These are phyloP conservation scores for Ambrosia artemisiifolia DNA, from an alignment of 129 eudicot species.

Conservation along the genomic window DNA sequence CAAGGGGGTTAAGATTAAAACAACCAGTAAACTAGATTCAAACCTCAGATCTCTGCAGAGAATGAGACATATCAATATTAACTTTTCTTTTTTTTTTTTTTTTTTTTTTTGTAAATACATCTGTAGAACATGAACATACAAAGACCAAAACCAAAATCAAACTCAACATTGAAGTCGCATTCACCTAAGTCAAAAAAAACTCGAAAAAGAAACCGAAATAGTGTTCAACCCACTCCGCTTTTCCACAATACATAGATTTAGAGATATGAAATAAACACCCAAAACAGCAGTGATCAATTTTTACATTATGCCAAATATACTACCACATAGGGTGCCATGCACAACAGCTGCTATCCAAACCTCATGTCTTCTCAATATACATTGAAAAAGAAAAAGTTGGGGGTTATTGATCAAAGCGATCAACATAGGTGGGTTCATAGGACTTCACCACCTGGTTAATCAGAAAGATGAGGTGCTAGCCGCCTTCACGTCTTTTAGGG, in stretches of 20 bases:
- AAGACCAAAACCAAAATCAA: no score
- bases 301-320: conserved; percentile 31
- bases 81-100: no score
- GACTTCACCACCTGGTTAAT: conserved; percentile 29
- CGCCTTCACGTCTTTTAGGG: conserved; percentile 86
- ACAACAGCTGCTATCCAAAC: conserved; percentile 24
- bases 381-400: conserved; percentile 3
- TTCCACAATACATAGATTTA: conserved; percentile 13
- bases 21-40: no score
- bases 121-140: no score
- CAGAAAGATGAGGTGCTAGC: conserved; percentile 73
- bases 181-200: no score
- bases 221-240: no score
- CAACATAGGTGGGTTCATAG: conserved; percentile 15
- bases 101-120: not conserved
- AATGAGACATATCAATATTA: not conserved
- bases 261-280: conserved; percentile 25
- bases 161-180: no score
- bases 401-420: conserved; percentile 21
- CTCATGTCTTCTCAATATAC: conserved; percentile 31
- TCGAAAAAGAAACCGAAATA: no score
- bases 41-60: no score
- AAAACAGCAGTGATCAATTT: conserved; percentile 20
- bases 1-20: no score
- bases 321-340: conserved; percentile 30